Percentiles rank a stretch among this genome's conserved stretches.
Evolutionary conservation across 2,329 filamentous ascomycete species (phyloP).

Genomic region (Fusarium illudens): DNA sequence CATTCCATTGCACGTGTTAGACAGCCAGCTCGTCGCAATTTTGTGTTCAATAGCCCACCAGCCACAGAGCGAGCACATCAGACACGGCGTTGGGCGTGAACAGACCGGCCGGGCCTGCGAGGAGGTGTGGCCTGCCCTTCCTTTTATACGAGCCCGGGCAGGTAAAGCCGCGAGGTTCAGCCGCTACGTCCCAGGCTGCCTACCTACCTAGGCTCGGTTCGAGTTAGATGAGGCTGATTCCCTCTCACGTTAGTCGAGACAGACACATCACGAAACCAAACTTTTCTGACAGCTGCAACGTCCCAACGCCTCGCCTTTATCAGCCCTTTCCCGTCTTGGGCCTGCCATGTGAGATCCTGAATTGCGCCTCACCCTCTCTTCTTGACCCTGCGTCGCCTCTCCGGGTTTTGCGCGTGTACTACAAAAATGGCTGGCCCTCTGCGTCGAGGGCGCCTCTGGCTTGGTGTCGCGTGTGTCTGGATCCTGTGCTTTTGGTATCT

Average conservation of each 20-base stretch:
- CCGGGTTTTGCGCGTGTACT: constrained; percentile 9
- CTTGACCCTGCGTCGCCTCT: constrained; percentile 13
- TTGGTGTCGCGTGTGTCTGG: constrained; percentile 36
- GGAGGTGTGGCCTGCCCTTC: neutral
- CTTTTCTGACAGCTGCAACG: constrained; percentile 26
- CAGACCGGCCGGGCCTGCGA: neutral
- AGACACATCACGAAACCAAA: constrained; percentile 23
- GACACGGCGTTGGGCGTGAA: neutral
- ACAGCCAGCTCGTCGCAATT: constrained; percentile 21
- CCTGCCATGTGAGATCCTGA: constrained; percentile 30
- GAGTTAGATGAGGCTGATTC: constrained; percentile 20
- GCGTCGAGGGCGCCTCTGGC: constrained; percentile 39
- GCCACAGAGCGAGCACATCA: constrained; percentile 20
- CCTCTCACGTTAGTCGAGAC: constrained; percentile 8
- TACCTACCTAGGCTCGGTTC: constrained; percentile 13
- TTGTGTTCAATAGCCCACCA: constrained; percentile 21
- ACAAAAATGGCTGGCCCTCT: constrained; percentile 30
- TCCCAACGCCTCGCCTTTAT: constrained; percentile 5
- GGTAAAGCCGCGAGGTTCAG: constrained; percentile 14
- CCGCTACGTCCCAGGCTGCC: constrained; percentile 9
- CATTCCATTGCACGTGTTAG: constrained; percentile 36
- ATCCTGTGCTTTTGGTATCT: constrained; percentile 40
- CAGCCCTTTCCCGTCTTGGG: constrained; percentile 16
- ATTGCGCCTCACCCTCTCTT: constrained; percentile 12
- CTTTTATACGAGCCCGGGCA: neutral